Evolutionary conservation across 1,139 yeast species (phyloP), one percentile per base, ranked within the genome.

Genomic region (Hyphopichia buzzinii): DNA sequence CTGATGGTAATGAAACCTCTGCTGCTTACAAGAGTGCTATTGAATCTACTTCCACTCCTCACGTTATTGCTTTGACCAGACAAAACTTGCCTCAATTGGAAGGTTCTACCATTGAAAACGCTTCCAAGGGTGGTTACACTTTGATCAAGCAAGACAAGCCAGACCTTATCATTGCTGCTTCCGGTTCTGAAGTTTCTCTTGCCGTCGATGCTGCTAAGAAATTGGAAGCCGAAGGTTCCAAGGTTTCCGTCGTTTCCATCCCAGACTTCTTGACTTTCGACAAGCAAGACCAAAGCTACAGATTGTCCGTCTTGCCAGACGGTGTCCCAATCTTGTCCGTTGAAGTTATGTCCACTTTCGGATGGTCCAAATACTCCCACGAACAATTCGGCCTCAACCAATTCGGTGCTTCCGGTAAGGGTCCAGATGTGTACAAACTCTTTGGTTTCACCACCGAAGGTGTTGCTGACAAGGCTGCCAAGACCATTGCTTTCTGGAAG

Each of bases 1-100:
- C 98, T 61, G 98, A 94, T 66, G 99, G 99, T 75, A 92, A 92
- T 67, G 99, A 92, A 76, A 84, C 86, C 50, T 86, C 97, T 50
- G 99, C 97, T 59, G 96, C 98, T 48, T 92, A 92, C 81, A 72
- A 77, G 69, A 74, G 74, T 51, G 87, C 98, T 39, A 57, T 92
- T 47, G 80, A 77, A 60, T 71, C 83, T 41, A 76, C 69, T 44
- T 70, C 74, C 54, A 88, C 96, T 40, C 98, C 99, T 50, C 77
- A 94, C 42, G 73, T 94, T 56, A 74, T 92, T 65, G 97, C 97
- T 47, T 78, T 94, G 51, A 82, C 97, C 40, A 90, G 99, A 79
- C 98, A 94, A 75, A 87, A 87, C 84, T 74, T 92, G 62, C 97
- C 98, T 44, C 97, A 92, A 70, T 80, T 92, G 60, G 95, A 82